Base-by-base conservation (phyloP, 148 eudicot genomes). In the Vaccinium macrocarpon region DNA sequence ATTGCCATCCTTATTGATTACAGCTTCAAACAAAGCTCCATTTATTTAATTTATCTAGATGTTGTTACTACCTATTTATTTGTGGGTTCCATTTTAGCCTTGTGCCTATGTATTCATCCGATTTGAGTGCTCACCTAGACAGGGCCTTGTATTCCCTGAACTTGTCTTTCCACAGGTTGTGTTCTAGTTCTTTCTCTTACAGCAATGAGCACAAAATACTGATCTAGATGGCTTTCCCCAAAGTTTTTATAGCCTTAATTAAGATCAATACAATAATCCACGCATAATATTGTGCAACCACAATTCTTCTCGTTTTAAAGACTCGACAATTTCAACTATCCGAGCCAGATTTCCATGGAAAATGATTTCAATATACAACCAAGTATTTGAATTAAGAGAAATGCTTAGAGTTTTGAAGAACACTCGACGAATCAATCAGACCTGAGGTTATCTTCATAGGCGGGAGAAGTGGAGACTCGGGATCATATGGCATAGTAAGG, bases 401-500 rank as follows among this genome's bases (percentile, higher is more conserved):
- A 42, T 42, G 46, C 46, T 42, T 5, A 42, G 52, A 66, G 49
- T 8, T 56, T 35, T 50, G 29, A 57, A 16, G 59, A 35, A 59
- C 19, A 11, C 18, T 15, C 29, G 19, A 3, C 5, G 12, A 68
- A 49, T 42, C 8, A 57, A 78, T 86, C 88, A 18, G n/a, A 95
- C 98, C 98, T 84, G 98, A 90, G 81, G 89, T 86, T 75, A 95
- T 94, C 88, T 95, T 90, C 86, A 95, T 95, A 72, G 99, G 98
- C 15, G 98, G 98, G 79, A 97, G 98, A 84, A 93, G 98, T 21
- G 99, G 99, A 80, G 98, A 84, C 84, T 95, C 98, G 2, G 98
- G 99, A 87, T 97, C 99, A 83, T 90, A 97, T 72, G 95, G 98
- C 99, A 97, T 97, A 90, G 91, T 92, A 80, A 97, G 99, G 93